Evolutionary conservation across 257 asterid species (phyloP).

Genomic region (Perilla frutescens): DNA sequence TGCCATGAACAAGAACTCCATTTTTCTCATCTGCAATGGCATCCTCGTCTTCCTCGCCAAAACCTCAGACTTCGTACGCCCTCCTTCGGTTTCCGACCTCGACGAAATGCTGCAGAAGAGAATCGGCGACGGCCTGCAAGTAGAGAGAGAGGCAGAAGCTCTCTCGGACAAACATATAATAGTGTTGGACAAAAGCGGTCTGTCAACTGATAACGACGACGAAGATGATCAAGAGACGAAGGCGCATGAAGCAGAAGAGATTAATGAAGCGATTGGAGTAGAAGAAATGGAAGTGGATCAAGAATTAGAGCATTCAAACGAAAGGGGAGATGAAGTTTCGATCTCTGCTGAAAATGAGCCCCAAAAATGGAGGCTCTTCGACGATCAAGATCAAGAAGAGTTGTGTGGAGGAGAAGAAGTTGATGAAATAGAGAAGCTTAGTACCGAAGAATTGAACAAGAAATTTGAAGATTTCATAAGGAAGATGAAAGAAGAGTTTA

Average conservation of each 20-base stretch:
- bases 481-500: slow-evolving; percentile 51
- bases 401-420: slow-evolving; percentile 6
- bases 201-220: background rate
- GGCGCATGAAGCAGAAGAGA: background rate
- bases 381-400: background rate
- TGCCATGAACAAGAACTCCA: slow-evolving; percentile 50
- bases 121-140: slow-evolving; percentile 7
- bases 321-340: slow-evolving; percentile 2
- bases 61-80: slow-evolving; percentile 41
- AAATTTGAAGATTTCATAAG: slow-evolving; percentile 56
- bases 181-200: background rate
- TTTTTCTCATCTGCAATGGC: slow-evolving; percentile 67
- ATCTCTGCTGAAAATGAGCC: slow-evolving; percentile 25
- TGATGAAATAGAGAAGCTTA: slow-evolving; percentile 32
- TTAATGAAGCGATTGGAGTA: background rate
- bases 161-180: slow-evolving; percentile 16
- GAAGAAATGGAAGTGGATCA: background rate
- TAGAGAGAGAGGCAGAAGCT: background rate
- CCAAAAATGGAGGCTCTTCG: background rate
- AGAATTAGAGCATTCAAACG: background rate
- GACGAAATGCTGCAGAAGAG: slow-evolving; percentile 28
- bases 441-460: slow-evolving; percentile 48
- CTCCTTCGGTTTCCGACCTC: slow-evolving; percentile 31
- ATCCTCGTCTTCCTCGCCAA: slow-evolving; percentile 54
- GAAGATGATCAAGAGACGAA: background rate